Percentiles rank a stretch among this genome's conserved stretches.
phyloP scores from a whole-genome alignment of 1,284 basidiomycete genomes.

The Pisolithus thermaeus region DNA sequence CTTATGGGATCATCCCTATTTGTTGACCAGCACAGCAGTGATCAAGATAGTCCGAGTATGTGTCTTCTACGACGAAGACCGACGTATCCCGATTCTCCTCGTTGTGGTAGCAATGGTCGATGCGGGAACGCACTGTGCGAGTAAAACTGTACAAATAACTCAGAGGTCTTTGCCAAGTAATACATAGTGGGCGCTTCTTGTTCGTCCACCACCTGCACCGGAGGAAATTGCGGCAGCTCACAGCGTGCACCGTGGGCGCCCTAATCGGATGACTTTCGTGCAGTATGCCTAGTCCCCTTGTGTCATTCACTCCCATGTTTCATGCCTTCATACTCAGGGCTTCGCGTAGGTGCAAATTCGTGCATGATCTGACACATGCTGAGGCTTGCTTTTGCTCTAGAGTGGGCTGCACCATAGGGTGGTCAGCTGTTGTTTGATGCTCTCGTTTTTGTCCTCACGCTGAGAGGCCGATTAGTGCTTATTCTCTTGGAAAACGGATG shows the following conservation, averaged over 20 bases:
- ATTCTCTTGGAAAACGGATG: background rate
- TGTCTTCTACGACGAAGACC: constrained; percentile 18
- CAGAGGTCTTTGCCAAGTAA: no score
- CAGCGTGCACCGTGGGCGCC: background rate
- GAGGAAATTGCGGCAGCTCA: background rate
- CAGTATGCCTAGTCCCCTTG: background rate
- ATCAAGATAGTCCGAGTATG: constrained; percentile 22
- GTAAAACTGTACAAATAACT: background rate
- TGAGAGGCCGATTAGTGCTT: background rate
- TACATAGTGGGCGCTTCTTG: background rate
- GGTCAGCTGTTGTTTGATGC: background rate
- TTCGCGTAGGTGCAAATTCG: background rate
- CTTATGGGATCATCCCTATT: background rate
- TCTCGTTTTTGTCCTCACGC: background rate
- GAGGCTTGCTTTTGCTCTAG: background rate
- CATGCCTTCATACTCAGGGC: background rate
- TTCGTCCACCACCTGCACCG: background rate
- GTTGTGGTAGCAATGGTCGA: background rate
- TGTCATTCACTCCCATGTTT: background rate
- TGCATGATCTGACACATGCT: no score
- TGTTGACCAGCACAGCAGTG: constrained; percentile 5
- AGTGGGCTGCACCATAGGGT: background rate
- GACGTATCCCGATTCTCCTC: constrained; percentile 11
- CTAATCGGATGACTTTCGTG: background rate
- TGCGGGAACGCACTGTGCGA: background rate